Base-by-base conservation (phyloP, 805 yeast species). In the Ascoidea rubescens region DNA sequence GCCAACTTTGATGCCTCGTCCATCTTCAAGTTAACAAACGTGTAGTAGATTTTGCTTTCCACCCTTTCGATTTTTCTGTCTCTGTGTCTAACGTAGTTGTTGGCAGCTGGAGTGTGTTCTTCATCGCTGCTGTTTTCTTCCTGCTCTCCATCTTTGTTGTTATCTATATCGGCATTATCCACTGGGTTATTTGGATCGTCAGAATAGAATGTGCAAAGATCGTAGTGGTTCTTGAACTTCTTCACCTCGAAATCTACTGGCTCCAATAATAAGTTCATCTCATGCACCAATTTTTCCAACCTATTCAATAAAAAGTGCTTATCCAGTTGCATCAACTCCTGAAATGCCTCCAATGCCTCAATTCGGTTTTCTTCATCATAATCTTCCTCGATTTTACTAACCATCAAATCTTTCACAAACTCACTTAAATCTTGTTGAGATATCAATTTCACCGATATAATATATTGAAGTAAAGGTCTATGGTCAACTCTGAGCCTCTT, bases 171-270 rank as follows among this genome's bases (percentile, higher is more conserved):
- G 28, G 28, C 3, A 21, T 21, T 21, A 21, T 21, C 28, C 28
- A 21, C 28, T 21, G 3, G 28, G 28, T 21, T 21, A 3, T 21
- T 21, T 21, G 3, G 3, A 21, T 21, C 28, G 28, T 21, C 28
- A 3, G 28, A 21, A 21, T 21, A 21, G 28, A 21, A 21, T 21
- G 28, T 21, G 28, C 28, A 21, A 21, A 21, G 28, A 10, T 37
- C 43, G 4, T 37, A 37, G 7, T 48, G 31, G 31, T 53, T 53
- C 30, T 54, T 55, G 30, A 48, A 52, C 28, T 50, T 50, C 30
- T 52, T 53, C 8, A 55, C 49, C 33, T 55, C 56, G 32, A 46
- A 54, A 16, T 49, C 42, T 49, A 55, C 14, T 4, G 54, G 54
- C 31, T 47, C 50, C 17, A 55, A 10, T 12, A 30, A n/a, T 33